Evolutionary conservation across 495 filamentous ascomycete genomes (phyloP), one percentile per base, ranked within the genome.

Genomic region (Trichocladium uniseriatum): DNA sequence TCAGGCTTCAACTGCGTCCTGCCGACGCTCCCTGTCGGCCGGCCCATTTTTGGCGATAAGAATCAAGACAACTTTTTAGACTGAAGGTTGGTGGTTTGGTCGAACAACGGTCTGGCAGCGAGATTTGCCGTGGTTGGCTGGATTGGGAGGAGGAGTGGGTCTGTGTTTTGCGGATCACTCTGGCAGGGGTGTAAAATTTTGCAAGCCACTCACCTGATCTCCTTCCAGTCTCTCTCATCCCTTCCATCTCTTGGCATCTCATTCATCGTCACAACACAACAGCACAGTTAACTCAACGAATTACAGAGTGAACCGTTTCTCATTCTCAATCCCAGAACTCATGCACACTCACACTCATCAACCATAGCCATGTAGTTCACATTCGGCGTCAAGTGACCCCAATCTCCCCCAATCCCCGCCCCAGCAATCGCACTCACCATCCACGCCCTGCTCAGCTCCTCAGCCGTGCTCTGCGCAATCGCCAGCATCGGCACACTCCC

Each of bases 361-460:
- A 63, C 49, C 62, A 63, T 61, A 14, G 36, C 51, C 43, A 57
- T 36, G 35, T 63, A 65, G 38, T 65, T 57, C 21, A 63, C 58
- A 44, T 50, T 59, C 16, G 53, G 54, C 43, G 15, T 29, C 43
- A 31, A 8, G 2, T 15, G 15, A 15, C 18, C 29, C 37, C 28
- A 19, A 35, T 19, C 43, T 27, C 16, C 19, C 15, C 24, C 22
- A 27, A 8, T 35, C 7, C 18, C 19, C 9, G 38, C 45, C 7
- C 32, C 48, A 2, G 24, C 40, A n/a, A 7, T 9, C 5, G 44
- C 41, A 21, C 59, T 63, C 9, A 51, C 32, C 21, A 51, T 38
- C 59, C 57, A 64, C 13, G 56, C 45, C 24, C 21, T 13, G 2
- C 45, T 53, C 48, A 67, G 31, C 16, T 10, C 42, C 16, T 48